Evolutionary conservation across 2,329 filamentous ascomycete genomes (phyloP).

Genomic region (Aspergillus ustus): DNA sequence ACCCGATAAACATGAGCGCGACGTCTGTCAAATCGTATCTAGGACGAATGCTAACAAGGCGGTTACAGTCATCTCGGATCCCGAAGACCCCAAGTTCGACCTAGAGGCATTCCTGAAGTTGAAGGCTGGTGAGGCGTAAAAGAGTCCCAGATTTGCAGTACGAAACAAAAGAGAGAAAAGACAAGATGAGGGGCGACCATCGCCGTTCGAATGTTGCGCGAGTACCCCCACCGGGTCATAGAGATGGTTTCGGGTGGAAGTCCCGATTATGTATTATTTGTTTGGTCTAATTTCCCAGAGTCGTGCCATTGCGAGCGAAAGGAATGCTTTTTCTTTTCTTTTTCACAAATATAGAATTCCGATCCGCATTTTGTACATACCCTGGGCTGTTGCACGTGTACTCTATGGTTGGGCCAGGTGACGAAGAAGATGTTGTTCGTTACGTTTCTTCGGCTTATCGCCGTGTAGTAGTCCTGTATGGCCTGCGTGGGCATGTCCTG

Average conservation of each 20-base stretch:
- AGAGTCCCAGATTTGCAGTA: constrained; percentile 28
- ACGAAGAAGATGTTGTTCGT: constrained; percentile 43
- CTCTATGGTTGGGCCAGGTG: constrained; percentile 44
- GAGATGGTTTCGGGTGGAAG: constrained; percentile 35
- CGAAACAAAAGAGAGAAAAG: constrained; percentile 12
- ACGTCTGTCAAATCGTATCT: constrained; percentile 3
- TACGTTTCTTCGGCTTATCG: constrained; percentile 35
- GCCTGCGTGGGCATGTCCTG: constrained; percentile 3
- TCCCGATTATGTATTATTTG: constrained; percentile 48
- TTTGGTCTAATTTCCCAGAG: constrained; percentile 46
- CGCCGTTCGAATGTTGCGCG: constrained; percentile 30
- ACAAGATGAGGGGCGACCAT: constrained; percentile 38
- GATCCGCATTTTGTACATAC: constrained; percentile 49
- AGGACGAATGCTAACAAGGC: constrained; percentile 25
- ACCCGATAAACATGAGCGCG: not conserved
- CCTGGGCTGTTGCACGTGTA: constrained; percentile 46
- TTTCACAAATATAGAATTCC: constrained; percentile 43
- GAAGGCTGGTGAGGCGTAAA: constrained; percentile 55
- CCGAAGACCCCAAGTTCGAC: constrained; percentile 87
- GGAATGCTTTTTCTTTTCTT: constrained; percentile 40
- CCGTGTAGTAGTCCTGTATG: constrained; percentile 18
- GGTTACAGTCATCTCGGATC: constrained; percentile 70
- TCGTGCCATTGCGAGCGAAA: constrained; percentile 49
- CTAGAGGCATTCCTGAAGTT: constrained; percentile 80
- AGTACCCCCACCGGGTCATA: constrained; percentile 41